phyloP scores from a whole-genome alignment of 176 grass and related monocot genomes.

The Carex myosuroides region DNA sequence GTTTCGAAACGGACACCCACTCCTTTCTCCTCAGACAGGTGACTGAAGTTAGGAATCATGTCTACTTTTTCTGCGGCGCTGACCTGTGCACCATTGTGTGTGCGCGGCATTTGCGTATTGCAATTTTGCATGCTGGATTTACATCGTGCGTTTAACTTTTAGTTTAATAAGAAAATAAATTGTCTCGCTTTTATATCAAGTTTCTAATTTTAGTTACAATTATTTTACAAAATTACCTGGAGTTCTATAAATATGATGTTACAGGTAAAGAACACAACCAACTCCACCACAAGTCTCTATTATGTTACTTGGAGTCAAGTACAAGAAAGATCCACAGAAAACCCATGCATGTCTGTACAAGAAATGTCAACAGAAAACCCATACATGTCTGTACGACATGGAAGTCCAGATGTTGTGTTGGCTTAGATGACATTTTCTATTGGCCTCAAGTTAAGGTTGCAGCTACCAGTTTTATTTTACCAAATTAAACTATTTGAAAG shows the following conservation, averaged over 20 bases:
- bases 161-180: neutral
- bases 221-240: neutral
- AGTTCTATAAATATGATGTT: neutral
- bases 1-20: slow-evolving; percentile 14
- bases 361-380: neutral
- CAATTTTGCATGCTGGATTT: neutral
- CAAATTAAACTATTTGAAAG: neutral
- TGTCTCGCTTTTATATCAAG: neutral
- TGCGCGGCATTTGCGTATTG: neutral
- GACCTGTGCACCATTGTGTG: neutral
- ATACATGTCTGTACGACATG: neutral
- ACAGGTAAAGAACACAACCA: neutral
- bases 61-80: neutral
- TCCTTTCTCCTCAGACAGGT: neutral
- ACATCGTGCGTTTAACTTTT: too few relatives aligned
- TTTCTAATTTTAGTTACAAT: neutral
- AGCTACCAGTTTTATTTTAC: neutral
- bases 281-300: neutral
- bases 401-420: neutral
- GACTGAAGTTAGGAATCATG: neutral
- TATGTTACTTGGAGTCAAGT: neutral
- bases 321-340: neutral
- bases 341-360: neutral
- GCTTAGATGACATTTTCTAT: neutral
- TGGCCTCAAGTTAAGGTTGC: neutral